Percentiles rank a stretch among this genome's conserved stretches.
Conservation (phyloP, 805 yeast species). For the Grigorovia humatica region DNA sequence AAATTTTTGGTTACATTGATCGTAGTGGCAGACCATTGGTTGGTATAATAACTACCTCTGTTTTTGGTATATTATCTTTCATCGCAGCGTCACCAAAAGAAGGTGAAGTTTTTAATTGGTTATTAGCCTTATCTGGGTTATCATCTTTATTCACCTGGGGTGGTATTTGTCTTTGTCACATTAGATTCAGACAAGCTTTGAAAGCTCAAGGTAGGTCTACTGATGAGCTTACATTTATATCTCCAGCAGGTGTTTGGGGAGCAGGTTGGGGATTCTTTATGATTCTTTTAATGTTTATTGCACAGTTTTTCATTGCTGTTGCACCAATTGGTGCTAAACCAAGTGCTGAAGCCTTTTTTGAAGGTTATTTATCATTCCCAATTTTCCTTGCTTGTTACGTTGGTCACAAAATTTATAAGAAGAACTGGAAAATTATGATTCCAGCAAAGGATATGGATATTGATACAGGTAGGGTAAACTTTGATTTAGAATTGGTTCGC, state of each 20-base stretch:
- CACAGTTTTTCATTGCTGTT: constrained; percentile 76
- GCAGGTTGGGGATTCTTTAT: constrained; percentile 51
- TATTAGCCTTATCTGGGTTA: constrained; percentile 53
- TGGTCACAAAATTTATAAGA: constrained; percentile 47
- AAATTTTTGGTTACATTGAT: constrained; percentile 49
- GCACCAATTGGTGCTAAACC: constrained; percentile 52
- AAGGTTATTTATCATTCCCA: constrained; percentile 54
- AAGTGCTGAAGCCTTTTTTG: constrained; percentile 51
- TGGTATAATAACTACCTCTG: constrained; percentile 40
- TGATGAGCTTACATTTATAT: constrained; percentile 42
- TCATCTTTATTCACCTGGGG: constrained; percentile 57
- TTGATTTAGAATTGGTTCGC: constrained; percentile 42
- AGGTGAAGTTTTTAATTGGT: constrained; percentile 52
- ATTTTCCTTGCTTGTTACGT: constrained; percentile 47
- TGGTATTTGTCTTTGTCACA: constrained; percentile 47
- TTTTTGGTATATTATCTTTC: constrained; percentile 50
- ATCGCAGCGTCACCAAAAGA: constrained; percentile 44
- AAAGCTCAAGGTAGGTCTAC: constrained; percentile 48
- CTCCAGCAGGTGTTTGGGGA: constrained; percentile 62
- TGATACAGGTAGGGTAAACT: constrained; percentile 51
- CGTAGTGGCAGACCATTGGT: constrained; percentile 57
- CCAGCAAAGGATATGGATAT: constrained; percentile 45
- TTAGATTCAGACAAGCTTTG: constrained; percentile 57
- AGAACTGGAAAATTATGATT: constrained; percentile 33
- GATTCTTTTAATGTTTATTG: constrained; percentile 50